These are phyloP conservation scores for Capsicum baccatum DNA, from an alignment of 257 asterid genomes.

Conservation along the genomic window DNA sequence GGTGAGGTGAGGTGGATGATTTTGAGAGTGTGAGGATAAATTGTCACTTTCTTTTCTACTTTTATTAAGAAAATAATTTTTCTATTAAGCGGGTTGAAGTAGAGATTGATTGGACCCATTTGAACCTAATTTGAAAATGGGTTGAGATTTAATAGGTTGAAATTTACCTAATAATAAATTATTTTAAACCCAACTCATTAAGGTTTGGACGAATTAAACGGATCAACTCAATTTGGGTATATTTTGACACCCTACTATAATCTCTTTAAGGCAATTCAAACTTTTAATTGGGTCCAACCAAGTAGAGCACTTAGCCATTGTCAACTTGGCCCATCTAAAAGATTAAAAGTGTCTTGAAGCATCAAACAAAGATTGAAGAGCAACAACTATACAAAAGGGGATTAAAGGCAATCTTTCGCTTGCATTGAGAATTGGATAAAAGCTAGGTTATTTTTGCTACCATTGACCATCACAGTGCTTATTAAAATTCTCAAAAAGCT, in stretches of 20 bases:
- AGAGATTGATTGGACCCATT: too few relatives aligned
- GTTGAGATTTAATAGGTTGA: too few relatives aligned
- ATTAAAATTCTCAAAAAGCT: conserved; percentile 26
- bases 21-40: too few relatives aligned
- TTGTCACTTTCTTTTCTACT: too few relatives aligned
- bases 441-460: conserved; percentile 45
- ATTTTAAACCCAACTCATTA: too few relatives aligned
- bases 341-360: conserved; percentile 26
- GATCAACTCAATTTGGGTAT: too few relatives aligned
- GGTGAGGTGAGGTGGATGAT: too few relatives aligned
- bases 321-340: conserved; percentile 30
- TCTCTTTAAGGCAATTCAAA: conserved; percentile 26
- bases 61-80: too few relatives aligned
- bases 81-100: too few relatives aligned
- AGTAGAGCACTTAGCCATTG: conserved; percentile 23
- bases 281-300: conserved; percentile 27
- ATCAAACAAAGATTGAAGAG: conserved; percentile 4
- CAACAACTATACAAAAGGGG: conserved; percentile 30
- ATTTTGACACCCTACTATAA: neutral
- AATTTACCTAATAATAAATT: too few relatives aligned
- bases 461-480: conserved; percentile 73
- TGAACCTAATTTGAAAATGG: too few relatives aligned
- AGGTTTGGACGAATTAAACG: too few relatives aligned
- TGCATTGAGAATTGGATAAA: conserved; percentile 57
- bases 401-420: conserved; percentile 59